Evolutionary conservation across 305 asterid species (phyloP).

Genomic region (Fraxinus nigra): DNA sequence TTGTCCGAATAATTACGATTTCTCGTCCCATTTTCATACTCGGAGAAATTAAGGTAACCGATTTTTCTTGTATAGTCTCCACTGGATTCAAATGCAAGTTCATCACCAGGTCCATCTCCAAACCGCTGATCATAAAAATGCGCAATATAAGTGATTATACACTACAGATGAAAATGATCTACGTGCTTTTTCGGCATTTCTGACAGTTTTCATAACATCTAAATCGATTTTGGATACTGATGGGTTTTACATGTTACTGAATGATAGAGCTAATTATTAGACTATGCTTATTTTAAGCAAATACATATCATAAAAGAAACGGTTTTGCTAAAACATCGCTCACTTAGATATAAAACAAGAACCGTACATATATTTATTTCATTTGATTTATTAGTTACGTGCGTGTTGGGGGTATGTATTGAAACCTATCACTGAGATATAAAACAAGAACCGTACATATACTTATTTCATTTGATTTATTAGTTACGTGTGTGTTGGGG

Average conservation of each 20-base stretch:
- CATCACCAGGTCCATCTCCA: constrained; percentile 43
- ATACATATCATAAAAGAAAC: background rate
- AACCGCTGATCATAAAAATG: constrained; percentile 31
- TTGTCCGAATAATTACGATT: constrained; percentile 31
- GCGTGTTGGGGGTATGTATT: too few species aligned
- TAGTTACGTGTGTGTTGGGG: too few species aligned
- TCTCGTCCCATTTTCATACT: constrained; percentile 13
- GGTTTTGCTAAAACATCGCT: too few species aligned
- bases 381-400: too few species aligned
- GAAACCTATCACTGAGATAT: too few species aligned
- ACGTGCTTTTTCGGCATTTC: background rate
- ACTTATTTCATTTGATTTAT: too few species aligned
- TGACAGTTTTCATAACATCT: background rate
- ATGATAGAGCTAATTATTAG: too few species aligned
- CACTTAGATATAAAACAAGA: too few species aligned
- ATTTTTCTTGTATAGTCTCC: constrained; percentile 58
- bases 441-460: too few species aligned
- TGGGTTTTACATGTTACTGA: background rate
- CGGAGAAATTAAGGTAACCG: constrained; percentile 35
- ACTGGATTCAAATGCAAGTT: constrained; percentile 38
- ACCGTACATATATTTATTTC: too few species aligned
- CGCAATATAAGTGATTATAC: background rate
- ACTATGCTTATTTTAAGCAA: background rate
- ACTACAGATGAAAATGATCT: background rate
- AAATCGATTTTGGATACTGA: too few species aligned